Conservation (phyloP, 768 basidiomycete genomes). For the Leccinum variicolor region DNA sequence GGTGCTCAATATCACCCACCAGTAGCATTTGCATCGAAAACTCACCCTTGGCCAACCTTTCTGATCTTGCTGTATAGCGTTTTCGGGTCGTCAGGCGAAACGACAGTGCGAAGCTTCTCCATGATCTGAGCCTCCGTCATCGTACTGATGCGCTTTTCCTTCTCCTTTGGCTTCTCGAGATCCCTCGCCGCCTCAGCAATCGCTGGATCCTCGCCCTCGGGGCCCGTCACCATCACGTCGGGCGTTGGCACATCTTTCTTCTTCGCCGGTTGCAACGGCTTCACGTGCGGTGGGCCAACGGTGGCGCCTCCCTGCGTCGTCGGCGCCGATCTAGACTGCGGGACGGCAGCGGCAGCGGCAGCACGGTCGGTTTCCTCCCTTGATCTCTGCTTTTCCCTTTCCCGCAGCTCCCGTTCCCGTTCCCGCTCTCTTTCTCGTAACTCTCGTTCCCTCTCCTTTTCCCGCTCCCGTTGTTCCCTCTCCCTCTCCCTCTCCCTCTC, state of each 20-base stretch:
- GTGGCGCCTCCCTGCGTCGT: slow-evolving; percentile 49
- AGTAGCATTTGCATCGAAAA: slow-evolving; percentile 16
- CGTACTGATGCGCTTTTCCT: slow-evolving; percentile 86
- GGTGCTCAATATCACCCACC: neutral
- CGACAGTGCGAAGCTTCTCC: slow-evolving; percentile 92
- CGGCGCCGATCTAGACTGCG: slow-evolving; percentile 39
- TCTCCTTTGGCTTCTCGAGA: slow-evolving; percentile 56
- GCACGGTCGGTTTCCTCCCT: slow-evolving; percentile 32
- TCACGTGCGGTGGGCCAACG: slow-evolving; percentile 58
- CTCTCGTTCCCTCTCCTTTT: slow-evolving; percentile 34
- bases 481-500: slow-evolving; percentile 18
- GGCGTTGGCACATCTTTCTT: slow-evolving; percentile 42
- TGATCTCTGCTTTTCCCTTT: slow-evolving; percentile 21
- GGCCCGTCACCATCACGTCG: slow-evolving; percentile 50
- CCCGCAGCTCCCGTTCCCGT: slow-evolving; percentile 23
- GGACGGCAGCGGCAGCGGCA: slow-evolving; percentile 35
- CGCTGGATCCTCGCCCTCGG: slow-evolving; percentile 41
- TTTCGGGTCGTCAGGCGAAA: slow-evolving; percentile 85
- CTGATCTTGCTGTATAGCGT: slow-evolving; percentile 92
- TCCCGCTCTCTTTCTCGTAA: slow-evolving; percentile 27
- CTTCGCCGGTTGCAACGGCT: slow-evolving; percentile 74
- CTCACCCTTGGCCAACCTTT: slow-evolving; percentile 98
- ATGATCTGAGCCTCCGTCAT: slow-evolving; percentile 98
- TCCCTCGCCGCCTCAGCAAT: slow-evolving; percentile 72
- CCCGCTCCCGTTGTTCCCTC: neutral